Conservation (phyloP, 371 early-diverging fungal species). For the Rhizopus sp. region DNA sequence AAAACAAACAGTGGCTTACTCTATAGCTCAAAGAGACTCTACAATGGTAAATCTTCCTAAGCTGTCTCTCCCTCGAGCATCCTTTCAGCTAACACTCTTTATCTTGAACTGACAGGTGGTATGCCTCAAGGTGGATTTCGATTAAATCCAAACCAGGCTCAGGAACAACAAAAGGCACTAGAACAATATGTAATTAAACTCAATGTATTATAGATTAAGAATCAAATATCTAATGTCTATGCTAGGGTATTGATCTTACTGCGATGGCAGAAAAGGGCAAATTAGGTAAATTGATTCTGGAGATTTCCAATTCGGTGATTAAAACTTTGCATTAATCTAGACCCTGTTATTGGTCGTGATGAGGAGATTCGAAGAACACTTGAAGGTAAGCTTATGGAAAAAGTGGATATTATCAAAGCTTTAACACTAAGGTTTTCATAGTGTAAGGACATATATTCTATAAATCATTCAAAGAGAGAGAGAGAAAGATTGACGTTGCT, state of each 20-base stretch:
- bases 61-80: too few species aligned
- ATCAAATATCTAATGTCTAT: not conserved
- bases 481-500: not conserved
- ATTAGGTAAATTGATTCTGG: slow-evolving; percentile 56
- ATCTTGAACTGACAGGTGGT: slow-evolving; percentile 10
- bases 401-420: too few species aligned
- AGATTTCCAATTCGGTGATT: slow-evolving; percentile 25
- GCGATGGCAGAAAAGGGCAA: slow-evolving; percentile 69
- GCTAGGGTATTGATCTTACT: slow-evolving; percentile 69
- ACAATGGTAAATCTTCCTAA: slow-evolving; percentile 5
- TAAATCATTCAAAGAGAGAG: not conserved
- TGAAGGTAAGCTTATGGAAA: slow-evolving; percentile 53
- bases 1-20: not conserved
- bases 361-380: slow-evolving; percentile 82
- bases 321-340: slow-evolving; percentile 27
- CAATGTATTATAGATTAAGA: too few species aligned
- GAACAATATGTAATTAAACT: slow-evolving; percentile 41
- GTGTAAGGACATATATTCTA: slow-evolving; percentile 21
- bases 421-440: slow-evolving; percentile 4
- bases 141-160: slow-evolving; percentile 41
- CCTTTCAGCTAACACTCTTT: not conserved
- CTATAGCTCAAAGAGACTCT: slow-evolving; percentile 7
- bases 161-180: slow-evolving; percentile 40
- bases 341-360: slow-evolving; percentile 87
- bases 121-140: slow-evolving; percentile 38